These are phyloP conservation scores for Zymoseptoria passerinii DNA, from an alignment of 2,329 filamentous ascomycete species.

Conservation along the genomic window DNA sequence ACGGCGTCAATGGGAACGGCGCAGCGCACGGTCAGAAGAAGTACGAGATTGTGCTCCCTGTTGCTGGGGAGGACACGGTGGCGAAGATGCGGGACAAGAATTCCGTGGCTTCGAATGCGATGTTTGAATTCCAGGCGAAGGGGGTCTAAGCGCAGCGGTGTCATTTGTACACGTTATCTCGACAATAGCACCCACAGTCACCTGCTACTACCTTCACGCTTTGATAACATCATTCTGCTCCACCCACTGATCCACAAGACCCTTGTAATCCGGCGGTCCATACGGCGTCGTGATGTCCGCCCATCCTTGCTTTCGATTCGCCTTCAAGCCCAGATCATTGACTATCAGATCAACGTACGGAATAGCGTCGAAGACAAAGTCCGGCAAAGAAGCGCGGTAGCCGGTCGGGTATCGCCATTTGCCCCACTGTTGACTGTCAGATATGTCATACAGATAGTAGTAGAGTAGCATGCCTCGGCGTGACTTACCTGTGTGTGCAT, in stretches of 20 bases:
- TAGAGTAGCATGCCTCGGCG: no score
- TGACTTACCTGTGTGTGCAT: constrained; percentile 41
- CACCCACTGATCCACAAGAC: constrained; percentile 47
- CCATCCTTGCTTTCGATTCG: constrained; percentile 46
- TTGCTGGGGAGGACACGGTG: constrained; percentile 48
- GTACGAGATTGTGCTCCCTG: constrained; percentile 55
- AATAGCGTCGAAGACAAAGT: constrained; percentile 68
- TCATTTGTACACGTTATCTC: no score
- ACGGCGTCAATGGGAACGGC: constrained; percentile 8
- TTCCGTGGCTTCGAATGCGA: constrained; percentile 45
- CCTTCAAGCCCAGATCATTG: constrained; percentile 54
- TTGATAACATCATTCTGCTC: constrained; percentile 7
- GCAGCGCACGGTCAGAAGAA: constrained; percentile 30
- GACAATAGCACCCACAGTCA: no score
- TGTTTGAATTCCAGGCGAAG: constrained; percentile 37
- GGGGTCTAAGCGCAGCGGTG: constrained; percentile 4
- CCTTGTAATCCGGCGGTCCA: constrained; percentile 50
- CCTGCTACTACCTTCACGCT: constrained; percentile 1
- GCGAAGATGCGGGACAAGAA: constrained; percentile 46
- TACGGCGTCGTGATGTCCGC: constrained; percentile 51
- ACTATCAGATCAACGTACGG: constrained; percentile 65
- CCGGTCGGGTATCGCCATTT: constrained; percentile 61
- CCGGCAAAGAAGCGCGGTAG: constrained; percentile 54
- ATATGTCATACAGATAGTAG: no score
- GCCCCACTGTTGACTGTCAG: constrained; percentile 47